Conservation (phyloP, 2,329 filamentous ascomycete genomes). For the Orbilia brochopaga region DNA sequence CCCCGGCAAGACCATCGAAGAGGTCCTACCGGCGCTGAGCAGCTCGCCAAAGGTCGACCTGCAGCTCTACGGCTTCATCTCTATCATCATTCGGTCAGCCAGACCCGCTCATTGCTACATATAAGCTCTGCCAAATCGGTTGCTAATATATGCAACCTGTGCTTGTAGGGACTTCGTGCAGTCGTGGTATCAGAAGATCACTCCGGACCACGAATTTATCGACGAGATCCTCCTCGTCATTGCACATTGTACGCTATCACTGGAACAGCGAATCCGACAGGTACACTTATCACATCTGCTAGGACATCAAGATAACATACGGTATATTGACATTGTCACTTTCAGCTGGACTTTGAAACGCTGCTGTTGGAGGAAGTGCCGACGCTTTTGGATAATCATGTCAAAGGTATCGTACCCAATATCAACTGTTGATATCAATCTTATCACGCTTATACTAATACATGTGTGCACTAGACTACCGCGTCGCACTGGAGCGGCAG, state of each 20-base stretch:
- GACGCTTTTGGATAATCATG: conserved; percentile 77
- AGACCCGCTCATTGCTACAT: neutral
- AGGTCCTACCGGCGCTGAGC: conserved; percentile 85
- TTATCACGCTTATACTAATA: conserved; percentile 1
- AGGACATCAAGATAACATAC: neutral
- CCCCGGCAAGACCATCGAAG: conserved; percentile 72
- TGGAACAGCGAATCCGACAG: conserved; percentile 83
- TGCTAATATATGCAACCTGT: neutral
- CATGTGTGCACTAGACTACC: conserved; percentile 50
- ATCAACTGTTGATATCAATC: too few relatives aligned
- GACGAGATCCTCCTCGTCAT: conserved; percentile 88
- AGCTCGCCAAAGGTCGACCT: conserved; percentile 93
- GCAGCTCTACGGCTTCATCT: conserved; percentile 89
- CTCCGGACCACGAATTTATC: conserved; percentile 84
- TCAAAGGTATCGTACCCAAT: conserved; percentile 67
- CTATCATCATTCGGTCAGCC: conserved; percentile 71
- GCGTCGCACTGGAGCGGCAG: conserved; percentile 50
- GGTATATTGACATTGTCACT: conserved; percentile 8
- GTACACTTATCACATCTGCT: conserved; percentile 59
- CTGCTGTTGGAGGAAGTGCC: conserved; percentile 87
- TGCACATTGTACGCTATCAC: conserved; percentile 83
- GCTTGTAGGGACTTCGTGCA: conserved; percentile 77
- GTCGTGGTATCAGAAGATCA: conserved; percentile 91
- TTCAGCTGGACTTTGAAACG: conserved; percentile 71
- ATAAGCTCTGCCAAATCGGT: neutral